Evolutionary conservation across 192 early-diverging fungal genomes (phyloP), one percentile per base, ranked within the genome.

Genomic region (Glomus cerebriforme): DNA sequence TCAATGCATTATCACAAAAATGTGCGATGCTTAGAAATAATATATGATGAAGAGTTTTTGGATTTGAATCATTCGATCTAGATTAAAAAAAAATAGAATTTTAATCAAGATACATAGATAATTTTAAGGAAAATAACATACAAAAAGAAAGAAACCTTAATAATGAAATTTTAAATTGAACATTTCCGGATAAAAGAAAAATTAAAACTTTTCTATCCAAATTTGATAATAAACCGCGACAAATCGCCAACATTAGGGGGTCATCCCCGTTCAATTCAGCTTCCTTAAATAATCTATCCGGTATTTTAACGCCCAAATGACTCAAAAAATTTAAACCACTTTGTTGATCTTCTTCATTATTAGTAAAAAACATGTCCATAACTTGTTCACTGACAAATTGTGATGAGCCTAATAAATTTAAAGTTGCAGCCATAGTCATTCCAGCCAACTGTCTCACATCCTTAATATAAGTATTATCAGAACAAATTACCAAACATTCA

Each of bases 1-100:
- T 89, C 26, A 90, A 81, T n/a, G 88, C 87, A 19, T 85, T 87
- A 5, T 86, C 87, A 47, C 93, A 94, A 9, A 94, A 83, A 7
- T 87, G 85, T 9, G 86, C 84, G 37, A 92, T 86, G 10, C 90
- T 87, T 24, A 86, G 85, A 73, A 94, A 93, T 10, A 90, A 82
- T 5, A 91, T 79, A 67, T 93, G 88, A 17, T 91, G 88, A 3
- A 94, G 67, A 34, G 73, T 60, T 62, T 13, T n/a, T n/a, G 32
- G 17, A 29, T 75, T 75, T 12, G 19, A 35, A 43, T 62, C 15
- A 60, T 34, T 27, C 37, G 22, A 34, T 26, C n/a, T 75, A 39
- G 13, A 34, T 22, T n/a, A 39, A 37, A n/a, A 37, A 68, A 19
- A 39, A 24, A n/a, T 1, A 13, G 12, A 2, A 10, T 43, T 2